Base-by-base conservation (phyloP, 768 basidiomycete species). In the Tephrocybe sp. region DNA sequence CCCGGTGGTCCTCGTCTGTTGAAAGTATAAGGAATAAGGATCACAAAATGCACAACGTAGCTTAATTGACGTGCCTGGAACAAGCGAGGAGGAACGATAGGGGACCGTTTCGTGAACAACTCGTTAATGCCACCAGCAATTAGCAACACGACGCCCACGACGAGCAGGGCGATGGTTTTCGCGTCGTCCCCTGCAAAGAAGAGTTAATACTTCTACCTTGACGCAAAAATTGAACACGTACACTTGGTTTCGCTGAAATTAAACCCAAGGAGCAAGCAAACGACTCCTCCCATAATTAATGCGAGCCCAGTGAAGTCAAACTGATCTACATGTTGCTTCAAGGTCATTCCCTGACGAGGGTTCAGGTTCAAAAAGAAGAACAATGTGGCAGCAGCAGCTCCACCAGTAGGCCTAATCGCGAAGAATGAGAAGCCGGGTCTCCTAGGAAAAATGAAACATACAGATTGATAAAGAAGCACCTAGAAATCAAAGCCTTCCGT, bases 291-390 rank as follows among this genome's bases (percentile, higher is more conserved):
- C 31, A 89, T 76, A 20, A 91, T 75, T 17, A 87, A 70, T 26
- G 70, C 32, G 9, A 92, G 72, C 7, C 89, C 89, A 10, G 83
- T 31, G 54, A 89, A 87, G 65, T 92, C 89, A 53, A 92, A 87
- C 44, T 85, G 80, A 7, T 61, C 56, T n/a, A 79, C 56, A 61
- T 91, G 84, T 49, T 87, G 66, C 12, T 67, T 70, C 39, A 88
- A 64, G 0, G 84, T 71, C 48, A 75, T 78, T 7, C 78, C 77
- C 49, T 80, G 72, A 49, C 81, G 85, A 0, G 89, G 87, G 58
- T 91, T 90, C n/a, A 91, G 72, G 57, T 89, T 85, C 34, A 92
- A 76, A 74, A 86, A 90, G 62, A 80, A 74, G 61, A 89, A 87
- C 3, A 92, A 69, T 32, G 89, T 58, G 1, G 56, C 68, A 19